Conservation (phyloP, 75 land plant genomes). For the Isoetes taiwanensis region DNA sequence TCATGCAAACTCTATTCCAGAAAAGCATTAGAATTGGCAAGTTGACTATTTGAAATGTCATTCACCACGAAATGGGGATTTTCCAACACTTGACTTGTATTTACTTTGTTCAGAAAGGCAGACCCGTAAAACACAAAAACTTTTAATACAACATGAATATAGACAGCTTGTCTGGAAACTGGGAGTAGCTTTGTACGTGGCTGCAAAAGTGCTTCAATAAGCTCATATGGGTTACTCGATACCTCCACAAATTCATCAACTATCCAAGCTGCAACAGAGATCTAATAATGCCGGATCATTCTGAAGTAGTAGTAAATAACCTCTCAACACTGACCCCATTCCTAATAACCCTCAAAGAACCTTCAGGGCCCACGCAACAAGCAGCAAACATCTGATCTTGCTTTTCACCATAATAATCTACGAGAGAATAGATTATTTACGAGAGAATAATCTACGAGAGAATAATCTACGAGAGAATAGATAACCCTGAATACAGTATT, state of each 20-base stretch:
- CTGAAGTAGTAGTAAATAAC: constrained; percentile 61
- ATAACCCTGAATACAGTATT: not conserved
- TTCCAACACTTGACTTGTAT: no score
- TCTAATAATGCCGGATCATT: constrained; percentile 84
- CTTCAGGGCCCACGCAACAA: constrained; percentile 63
- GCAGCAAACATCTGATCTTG: constrained; percentile 96
- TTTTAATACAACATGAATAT: constrained; percentile 70
- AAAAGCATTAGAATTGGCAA: no score
- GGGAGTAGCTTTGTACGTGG: constrained; percentile 68
- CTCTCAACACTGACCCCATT: constrained; percentile 91
- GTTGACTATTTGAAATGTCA: no score
- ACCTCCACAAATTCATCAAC: constrained; percentile 80
- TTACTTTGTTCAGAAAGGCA: constrained; percentile 12
- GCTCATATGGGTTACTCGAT: constrained; percentile 47
- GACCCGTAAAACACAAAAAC: constrained; percentile 40
- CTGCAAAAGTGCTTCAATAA: constrained; percentile 81
- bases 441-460: no score
- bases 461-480: not conserved
- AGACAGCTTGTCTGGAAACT: constrained; percentile 57
- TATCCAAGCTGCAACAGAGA: constrained; percentile 87
- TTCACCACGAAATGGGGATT: no score
- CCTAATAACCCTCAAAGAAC: constrained; percentile 71
- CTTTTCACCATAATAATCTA: constrained; percentile 71
- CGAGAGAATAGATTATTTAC: no score
- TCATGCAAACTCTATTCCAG: no score